These are phyloP conservation scores for Paramyrothecium roridum DNA, from an alignment of 2,329 filamentous ascomycete genomes.

Conservation along the genomic window DNA sequence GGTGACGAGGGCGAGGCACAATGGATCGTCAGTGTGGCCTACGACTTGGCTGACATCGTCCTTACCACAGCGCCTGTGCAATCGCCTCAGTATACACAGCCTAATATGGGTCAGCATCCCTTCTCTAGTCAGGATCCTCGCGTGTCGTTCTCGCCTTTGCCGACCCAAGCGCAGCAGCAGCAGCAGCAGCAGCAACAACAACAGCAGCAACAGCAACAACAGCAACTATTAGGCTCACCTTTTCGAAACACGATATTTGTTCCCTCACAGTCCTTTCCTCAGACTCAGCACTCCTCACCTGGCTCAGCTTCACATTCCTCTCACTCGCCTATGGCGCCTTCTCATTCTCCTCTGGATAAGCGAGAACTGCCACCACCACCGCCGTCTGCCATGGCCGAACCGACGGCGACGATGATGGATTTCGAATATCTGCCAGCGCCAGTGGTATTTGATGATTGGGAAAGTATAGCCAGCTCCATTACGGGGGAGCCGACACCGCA, in stretches of 20 bases:
- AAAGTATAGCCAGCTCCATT: constrained; percentile 30
- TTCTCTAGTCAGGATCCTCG: constrained; percentile 21
- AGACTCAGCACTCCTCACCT: constrained; percentile 23
- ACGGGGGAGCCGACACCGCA: constrained; percentile 25
- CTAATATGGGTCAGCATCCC: constrained; percentile 19
- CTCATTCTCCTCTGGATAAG: constrained; percentile 31
- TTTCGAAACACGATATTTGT: constrained; percentile 30
- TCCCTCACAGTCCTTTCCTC: constrained; percentile 24
- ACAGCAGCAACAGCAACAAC: constrained; percentile 21
- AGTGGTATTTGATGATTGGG: constrained; percentile 39
- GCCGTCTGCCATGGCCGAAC: constrained; percentile 11
- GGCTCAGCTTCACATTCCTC: constrained; percentile 23
- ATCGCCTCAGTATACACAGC: constrained; percentile 26
- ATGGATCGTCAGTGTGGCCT: constrained; percentile 55
- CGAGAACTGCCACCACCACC: constrained; percentile 31
- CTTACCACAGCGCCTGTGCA: constrained; percentile 28
- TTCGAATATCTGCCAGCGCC: constrained; percentile 38
- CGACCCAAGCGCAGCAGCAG: constrained; percentile 26
- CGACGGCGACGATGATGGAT: constrained; percentile 29
- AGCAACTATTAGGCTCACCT: constrained; percentile 21
- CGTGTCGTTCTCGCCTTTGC: constrained; percentile 26
- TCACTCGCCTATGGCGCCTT: constrained; percentile 23
- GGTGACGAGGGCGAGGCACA: constrained; percentile 54
- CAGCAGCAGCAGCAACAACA: constrained; percentile 22
- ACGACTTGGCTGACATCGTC: constrained; percentile 50